Conservation (phyloP, 1,284 basidiomycete species). For the Austroboletus niveus region DNA sequence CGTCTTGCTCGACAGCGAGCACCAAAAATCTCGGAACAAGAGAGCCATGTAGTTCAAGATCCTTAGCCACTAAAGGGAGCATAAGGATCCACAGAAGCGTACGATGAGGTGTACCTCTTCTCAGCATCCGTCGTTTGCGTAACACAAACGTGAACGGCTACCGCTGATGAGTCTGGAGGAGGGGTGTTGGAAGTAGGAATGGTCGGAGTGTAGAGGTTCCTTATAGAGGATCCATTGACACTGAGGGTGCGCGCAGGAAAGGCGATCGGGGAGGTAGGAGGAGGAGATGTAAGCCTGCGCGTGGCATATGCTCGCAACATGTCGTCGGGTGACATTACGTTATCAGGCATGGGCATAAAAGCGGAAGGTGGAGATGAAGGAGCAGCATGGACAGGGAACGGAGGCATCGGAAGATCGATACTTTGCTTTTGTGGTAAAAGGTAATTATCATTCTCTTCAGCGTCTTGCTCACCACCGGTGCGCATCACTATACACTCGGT, state of each 20-base stretch:
- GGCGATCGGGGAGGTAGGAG: conserved; percentile 27
- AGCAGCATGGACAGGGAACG: conserved; percentile 32
- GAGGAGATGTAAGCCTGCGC: conserved; percentile 40
- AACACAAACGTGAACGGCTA: conserved; percentile 7
- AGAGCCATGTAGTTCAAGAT: neutral
- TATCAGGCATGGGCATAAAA: conserved; percentile 48
- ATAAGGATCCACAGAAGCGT: conserved; percentile 27
- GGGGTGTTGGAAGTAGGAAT: conserved; percentile 6
- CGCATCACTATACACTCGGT: conserved; percentile 57
- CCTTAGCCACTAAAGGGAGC: conserved; percentile 10
- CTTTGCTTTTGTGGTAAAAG: conserved; percentile 35
- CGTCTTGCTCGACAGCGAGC: neutral
- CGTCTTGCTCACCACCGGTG: conserved; percentile 37
- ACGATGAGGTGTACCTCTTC: conserved; percentile 26
- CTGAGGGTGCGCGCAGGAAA: conserved; percentile 29
- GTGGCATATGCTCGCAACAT: conserved; percentile 76
- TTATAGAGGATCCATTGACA: conserved; percentile 28
- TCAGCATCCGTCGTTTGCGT: conserved; percentile 13
- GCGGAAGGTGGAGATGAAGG: conserved; percentile 39
- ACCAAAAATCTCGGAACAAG: neutral
- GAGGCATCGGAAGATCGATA: conserved; percentile 32
- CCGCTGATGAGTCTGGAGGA: conserved; percentile 6
- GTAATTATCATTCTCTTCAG: conserved; percentile 38
- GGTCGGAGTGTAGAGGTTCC: conserved; percentile 30
- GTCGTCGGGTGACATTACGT: conserved; percentile 63